Base-by-base conservation (phyloP, 345 rosid genomes). In the Theobroma cacao region DNA sequence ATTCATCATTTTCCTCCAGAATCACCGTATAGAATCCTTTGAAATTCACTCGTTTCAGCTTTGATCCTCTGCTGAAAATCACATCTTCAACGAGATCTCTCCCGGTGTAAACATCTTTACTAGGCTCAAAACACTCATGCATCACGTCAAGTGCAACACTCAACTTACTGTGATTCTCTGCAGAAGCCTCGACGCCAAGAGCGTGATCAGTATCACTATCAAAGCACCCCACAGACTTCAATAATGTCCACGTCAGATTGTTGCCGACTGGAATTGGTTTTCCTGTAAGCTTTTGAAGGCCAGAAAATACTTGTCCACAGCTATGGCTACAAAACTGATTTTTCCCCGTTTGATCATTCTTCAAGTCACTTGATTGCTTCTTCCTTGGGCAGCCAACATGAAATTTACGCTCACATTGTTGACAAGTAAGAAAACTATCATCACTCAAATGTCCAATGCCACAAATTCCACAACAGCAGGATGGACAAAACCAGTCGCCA, bases 401-500 rank as follows among this genome's bases (percentile, higher is more conserved):
- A 78, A 82, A 95, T 79, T 86, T 87, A 36, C 30, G 84, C 72
- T 86, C 85, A 53, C 98, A 93, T 26, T 90, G 95, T 33, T 83
- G 77, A 82, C 98, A 95, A 59, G 11, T 73, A 65, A 75, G 76
- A 70, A 79, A 38, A 69, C 41, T 52, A 18, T 75, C 77, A 3
- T 63, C 68, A 9, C 12, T 20, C 4, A 55, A 26, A 63, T 61
- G 12, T 68, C 72, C 26, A 64, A 77, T 69, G 75, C 80, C 80
- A 74, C 98, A 95, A 9, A 89, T 80, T 31, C 79, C 78, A 47
- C 98, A 93, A 40, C 90, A 84, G 79, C 98, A 95, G 20, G 92
- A 86, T 4, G 92, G 91, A 59, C 98, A 95, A 78, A 91, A 90
- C 98, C 98, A 93, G 13, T 87, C 84, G 30, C 94, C 97, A 3